Percentiles rank a stretch among this genome's conserved stretches.
phyloP scores from a whole-genome alignment of 306 rosid species.

The Sesbania bispinosa region DNA sequence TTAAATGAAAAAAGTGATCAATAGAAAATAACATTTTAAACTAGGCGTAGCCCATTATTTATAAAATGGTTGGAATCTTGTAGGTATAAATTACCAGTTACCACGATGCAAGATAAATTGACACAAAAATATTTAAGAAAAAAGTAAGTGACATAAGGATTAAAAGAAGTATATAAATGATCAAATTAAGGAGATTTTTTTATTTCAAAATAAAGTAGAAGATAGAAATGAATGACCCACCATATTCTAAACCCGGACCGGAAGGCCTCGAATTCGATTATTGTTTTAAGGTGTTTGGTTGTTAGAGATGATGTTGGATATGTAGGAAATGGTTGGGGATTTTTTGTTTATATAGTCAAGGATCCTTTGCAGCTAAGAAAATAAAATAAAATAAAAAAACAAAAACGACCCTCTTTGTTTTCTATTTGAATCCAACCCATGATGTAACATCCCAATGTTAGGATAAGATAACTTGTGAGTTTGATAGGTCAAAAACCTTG shows the following conservation, averaged over 20 bases:
- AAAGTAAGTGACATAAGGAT: not conserved
- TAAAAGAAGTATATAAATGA: not conserved
- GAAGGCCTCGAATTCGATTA: not conserved
- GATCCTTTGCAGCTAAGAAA: slow-evolving; percentile 33
- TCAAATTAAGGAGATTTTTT: not conserved
- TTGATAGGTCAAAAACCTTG: too few relatives aligned
- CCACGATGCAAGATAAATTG: too few relatives aligned
- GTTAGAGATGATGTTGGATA: slow-evolving; percentile 20
- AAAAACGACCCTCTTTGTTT: too few relatives aligned
- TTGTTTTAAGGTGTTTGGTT: slow-evolving; percentile 5
- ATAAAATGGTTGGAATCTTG: too few relatives aligned
- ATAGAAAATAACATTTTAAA: not conserved
- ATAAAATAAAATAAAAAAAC: not conserved
- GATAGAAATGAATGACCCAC: slow-evolving; percentile 24
- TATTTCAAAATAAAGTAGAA: not conserved
- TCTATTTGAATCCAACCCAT: too few relatives aligned
- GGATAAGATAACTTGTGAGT: too few relatives aligned
- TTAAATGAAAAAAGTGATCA: not conserved
- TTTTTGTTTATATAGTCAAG: slow-evolving; percentile 25
- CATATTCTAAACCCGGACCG: slow-evolving; percentile 25
- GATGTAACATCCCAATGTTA: too few relatives aligned
- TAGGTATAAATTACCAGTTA: too few relatives aligned
- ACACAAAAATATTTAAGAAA: not conserved
- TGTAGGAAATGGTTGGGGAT: not conserved
- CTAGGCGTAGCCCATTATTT: not conserved